Base-by-base conservation (phyloP, 2,329 filamentous ascomycete species). In the Sphaerostilbella broomeana region DNA sequence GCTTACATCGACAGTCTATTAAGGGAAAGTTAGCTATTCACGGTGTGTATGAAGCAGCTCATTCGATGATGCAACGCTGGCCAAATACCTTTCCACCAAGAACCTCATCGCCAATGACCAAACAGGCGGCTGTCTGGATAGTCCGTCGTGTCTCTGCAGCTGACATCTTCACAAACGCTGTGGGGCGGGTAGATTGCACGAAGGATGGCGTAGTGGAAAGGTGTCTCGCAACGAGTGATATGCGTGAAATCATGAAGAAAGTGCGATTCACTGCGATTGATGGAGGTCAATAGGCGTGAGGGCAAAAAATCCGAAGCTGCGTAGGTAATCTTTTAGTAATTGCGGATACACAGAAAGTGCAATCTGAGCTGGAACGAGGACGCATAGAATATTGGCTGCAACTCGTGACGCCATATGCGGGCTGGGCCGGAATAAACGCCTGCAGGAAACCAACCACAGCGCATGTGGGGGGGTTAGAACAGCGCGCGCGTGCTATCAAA, bases 101-200 rank as follows among this genome's bases (percentile, higher is more conserved):
- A 5, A 97, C 88, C 62, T 95, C 90, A 64, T 97, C 90, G n/a
- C 90, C 90, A 53, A 98, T 97, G 44, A 98, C 88, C 48, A 97
- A 66, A 61, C 87, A 94, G 41, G 84, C 90, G 9, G 90, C 92
- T 32, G 89, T 95, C 57, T 87, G 81, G 51, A 97, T 94, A 44
- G 75, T 79, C 56, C 80, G 25, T 47, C 75, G 70, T 43, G 72
- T 68, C 43, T 69, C 59, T 45, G 63, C 38, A 41, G 47, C 42
- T 27, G 57, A 66, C 66, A 73, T 75, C 55, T 47, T 62, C 41
- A 40, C 45, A 22, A 54, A 35, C n/a, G 46, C 34, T 47, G 40
- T 47, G 52, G 39, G 48, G 48, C 33, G 32, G 19, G 13, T 64
- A 58, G 21, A 39, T 30, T 70, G 72, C 13, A 45, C 40, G 28